Base-by-base conservation (phyloP, 2,329 filamentous ascomycete genomes). In the Rosellinia necatrix region DNA sequence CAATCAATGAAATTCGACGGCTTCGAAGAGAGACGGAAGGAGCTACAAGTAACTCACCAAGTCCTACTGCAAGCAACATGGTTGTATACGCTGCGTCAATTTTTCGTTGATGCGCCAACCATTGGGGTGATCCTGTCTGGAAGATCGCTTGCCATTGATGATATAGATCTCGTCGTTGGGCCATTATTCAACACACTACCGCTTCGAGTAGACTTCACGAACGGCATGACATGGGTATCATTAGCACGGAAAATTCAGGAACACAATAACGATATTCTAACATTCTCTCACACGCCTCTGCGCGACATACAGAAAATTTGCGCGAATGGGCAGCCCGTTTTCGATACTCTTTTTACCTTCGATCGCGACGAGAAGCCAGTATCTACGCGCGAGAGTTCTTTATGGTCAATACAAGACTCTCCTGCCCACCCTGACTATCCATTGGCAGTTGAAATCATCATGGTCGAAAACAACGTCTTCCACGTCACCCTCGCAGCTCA, bases 111-210 rank as follows among this genome's bases (percentile, higher is more conserved):
- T 13, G 71, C 78, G 6, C 73, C 82, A 1, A 82, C 84, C 0
- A 76, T 92, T 12, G 93, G 93, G 1, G 75, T 96, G 17, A 81
- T 97, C 10, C 81, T 90, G 0, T 94, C 92, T 6, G 93, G 92
- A 1, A 82, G 92, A 56, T 83, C 85, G 0, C 82, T 96, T 4
- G 83, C 89, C 38, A 74, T 91, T 10, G 80, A 87, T 6, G 78
- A 78, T 2, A 81, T 86, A 2, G 88, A 92, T 42, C 68, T 78
- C 19, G 83, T 90, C 1, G 81, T 94, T 37, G 93, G 92, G 0
- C 92, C 93, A 0, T 75, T 97, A 17, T 96, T 97, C 79, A 97
- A 97, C 68, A 96, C 92, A 0, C 76, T 97, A 1, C 91, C 92
- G 0, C 91, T 89, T 68, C 79, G 83, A 51, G 72, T 85, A 29